Evolutionary conservation across 768 basidiomycete species (phyloP).

Genomic region (Pisolithus sp.): DNA sequence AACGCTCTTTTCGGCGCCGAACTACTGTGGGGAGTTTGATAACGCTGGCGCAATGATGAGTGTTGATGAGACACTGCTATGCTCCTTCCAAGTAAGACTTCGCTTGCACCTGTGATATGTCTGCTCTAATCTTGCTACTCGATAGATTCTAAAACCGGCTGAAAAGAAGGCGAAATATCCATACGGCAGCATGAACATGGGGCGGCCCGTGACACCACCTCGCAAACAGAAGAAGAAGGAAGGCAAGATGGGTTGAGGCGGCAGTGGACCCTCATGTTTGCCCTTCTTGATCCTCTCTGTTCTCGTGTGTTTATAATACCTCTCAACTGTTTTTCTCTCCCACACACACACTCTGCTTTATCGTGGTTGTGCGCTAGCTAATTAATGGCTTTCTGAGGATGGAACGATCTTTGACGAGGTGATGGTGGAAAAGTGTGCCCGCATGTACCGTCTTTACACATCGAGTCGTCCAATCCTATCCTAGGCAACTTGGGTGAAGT

Average conservation of each 20-base stretch:
- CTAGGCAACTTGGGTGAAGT: no score
- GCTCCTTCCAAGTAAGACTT: constrained; percentile 87
- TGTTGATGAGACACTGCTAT: constrained; percentile 93
- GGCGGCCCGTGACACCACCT: constrained; percentile 88
- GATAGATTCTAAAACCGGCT: constrained; percentile 93
- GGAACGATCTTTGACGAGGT: background rate
- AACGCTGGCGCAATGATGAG: constrained; percentile 99
- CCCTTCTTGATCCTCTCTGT: constrained; percentile 19
- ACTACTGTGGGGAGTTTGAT: constrained; percentile 95
- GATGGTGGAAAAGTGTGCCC: background rate
- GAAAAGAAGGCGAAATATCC: constrained; percentile 97
- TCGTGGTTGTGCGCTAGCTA: constrained; percentile 18
- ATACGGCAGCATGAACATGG: constrained; percentile 81
- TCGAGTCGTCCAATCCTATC: no score
- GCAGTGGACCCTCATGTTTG: constrained; percentile 19
- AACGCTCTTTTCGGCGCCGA: constrained; percentile 94
- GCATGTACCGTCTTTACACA: background rate
- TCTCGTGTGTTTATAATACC: constrained; percentile 25
- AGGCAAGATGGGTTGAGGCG: constrained; percentile 51
- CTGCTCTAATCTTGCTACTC: background rate
- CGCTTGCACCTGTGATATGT: constrained; percentile 6
- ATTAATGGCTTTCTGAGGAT: constrained; percentile 1
- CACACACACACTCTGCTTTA: constrained; percentile 5
- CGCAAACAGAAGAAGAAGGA: constrained; percentile 98
- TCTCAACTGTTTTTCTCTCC: constrained; percentile 21